Conservation (phyloP, 495 filamentous ascomycete species). For the Letharia columbiana region DNA sequence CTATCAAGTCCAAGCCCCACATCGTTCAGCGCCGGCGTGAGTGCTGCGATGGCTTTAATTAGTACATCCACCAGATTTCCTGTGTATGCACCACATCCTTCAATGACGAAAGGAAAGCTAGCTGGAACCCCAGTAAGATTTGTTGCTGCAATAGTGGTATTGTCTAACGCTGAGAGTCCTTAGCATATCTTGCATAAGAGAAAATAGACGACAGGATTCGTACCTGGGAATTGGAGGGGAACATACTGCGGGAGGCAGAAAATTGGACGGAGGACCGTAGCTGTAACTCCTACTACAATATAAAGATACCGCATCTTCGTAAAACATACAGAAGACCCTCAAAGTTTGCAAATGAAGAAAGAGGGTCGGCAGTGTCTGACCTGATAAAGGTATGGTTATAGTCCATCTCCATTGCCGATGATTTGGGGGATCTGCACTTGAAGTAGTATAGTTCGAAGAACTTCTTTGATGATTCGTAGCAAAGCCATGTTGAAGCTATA, state of each 20-base stretch:
- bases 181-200: too few relatives aligned
- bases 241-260: neutral
- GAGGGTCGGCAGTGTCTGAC: neutral
- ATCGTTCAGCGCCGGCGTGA: constrained; percentile 1
- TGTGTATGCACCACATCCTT: neutral
- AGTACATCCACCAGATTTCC: neutral
- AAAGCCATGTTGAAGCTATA: neutral
- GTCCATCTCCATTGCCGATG: neutral
- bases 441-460: neutral
- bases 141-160: neutral
- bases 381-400: neutral
- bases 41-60: neutral
- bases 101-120: neutral
- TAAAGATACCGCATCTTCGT: neutral
- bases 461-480: neutral
- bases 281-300: neutral
- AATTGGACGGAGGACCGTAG: neutral
- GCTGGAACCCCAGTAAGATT: neutral
- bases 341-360: neutral
- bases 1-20: neutral
- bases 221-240: neutral
- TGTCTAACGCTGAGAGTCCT: neutral
- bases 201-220: neutral
- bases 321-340: neutral
- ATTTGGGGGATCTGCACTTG: neutral